Conservation (phyloP, 345 rosid genomes). For the Lepidium africanum region DNA sequence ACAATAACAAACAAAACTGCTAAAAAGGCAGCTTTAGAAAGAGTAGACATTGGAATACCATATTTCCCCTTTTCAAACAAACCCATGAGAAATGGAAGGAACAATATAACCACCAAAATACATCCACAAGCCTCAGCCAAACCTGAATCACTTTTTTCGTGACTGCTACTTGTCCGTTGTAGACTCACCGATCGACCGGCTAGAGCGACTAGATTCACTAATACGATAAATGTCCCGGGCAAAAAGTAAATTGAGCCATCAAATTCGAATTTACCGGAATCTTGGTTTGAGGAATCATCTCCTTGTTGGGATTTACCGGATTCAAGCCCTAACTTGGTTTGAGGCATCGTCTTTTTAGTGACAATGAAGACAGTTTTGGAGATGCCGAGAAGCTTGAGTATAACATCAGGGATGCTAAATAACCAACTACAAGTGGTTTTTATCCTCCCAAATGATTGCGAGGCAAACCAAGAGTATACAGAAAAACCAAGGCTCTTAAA, state of each 20-base stretch:
- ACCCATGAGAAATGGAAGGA: slow-evolving; percentile 44
- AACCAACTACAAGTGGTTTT: slow-evolving; percentile 29
- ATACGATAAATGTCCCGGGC: slow-evolving; percentile 43
- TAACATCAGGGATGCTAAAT: slow-evolving; percentile 29
- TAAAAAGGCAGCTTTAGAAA: slow-evolving; percentile 33
- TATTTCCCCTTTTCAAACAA: slow-evolving; percentile 40
- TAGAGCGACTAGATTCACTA: slow-evolving; percentile 35
- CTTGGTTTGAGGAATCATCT: background rate
- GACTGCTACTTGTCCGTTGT: background rate
- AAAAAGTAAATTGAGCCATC: slow-evolving; percentile 37
- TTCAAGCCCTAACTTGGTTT: background rate
- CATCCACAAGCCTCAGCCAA: slow-evolving; percentile 33
- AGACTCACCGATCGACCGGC: background rate
- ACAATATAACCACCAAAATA: slow-evolving; percentile 29
- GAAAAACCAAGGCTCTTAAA: background rate
- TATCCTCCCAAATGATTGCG: background rate
- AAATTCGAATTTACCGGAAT: slow-evolving; percentile 27
- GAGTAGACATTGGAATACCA: slow-evolving; percentile 48
- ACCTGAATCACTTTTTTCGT: slow-evolving; percentile 19
- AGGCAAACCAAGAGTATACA: background rate
- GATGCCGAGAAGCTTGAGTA: slow-evolving; percentile 36
- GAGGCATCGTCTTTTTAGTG: slow-evolving; percentile 34
- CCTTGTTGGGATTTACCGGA: background rate
- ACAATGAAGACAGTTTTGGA: slow-evolving; percentile 42
- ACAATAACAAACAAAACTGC: slow-evolving; percentile 22